Evolutionary conservation across 495 filamentous ascomycete species (phyloP).

Genomic region (Copromyces sp.): DNA sequence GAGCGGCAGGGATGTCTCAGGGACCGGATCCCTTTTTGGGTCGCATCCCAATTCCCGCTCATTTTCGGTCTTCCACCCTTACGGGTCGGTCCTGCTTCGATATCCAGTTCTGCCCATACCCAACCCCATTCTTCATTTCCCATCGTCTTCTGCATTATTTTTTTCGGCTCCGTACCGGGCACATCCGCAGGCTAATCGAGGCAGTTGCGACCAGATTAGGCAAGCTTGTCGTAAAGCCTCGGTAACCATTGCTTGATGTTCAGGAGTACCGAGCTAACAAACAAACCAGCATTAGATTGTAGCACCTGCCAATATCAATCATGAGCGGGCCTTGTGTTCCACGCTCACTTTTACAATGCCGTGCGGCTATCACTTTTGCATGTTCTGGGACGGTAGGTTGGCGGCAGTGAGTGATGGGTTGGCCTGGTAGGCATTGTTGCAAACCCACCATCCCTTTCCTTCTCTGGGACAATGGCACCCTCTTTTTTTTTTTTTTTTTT

Average conservation of each 20-base stretch:
- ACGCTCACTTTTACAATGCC: not conserved
- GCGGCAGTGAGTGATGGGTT: not conserved
- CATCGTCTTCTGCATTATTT: not conserved
- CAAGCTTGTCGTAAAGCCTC: not conserved
- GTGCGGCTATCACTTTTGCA: not conserved
- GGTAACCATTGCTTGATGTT: not conserved
- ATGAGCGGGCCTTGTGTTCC: not conserved
- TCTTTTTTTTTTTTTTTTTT: not conserved
- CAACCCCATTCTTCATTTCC: not conserved
- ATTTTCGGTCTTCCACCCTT: not conserved
- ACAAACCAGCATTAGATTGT: not conserved
- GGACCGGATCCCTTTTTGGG: not conserved
- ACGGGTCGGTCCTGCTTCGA: not conserved
- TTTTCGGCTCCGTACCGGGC: not conserved
- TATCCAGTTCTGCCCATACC: not conserved
- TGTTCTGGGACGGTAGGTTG: not conserved
- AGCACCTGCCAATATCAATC: not conserved
- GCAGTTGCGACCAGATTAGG: not conserved
- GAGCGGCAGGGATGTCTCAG: not conserved
- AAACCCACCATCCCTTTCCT: not conserved
- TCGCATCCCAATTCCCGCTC: not conserved
- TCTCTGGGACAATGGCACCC: not conserved
- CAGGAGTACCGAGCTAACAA: not conserved
- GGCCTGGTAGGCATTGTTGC: not conserved
- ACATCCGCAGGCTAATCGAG: not conserved